Evolutionary conservation across 257 asterid genomes (phyloP).

Genomic region (Echites panduratus): DNA sequence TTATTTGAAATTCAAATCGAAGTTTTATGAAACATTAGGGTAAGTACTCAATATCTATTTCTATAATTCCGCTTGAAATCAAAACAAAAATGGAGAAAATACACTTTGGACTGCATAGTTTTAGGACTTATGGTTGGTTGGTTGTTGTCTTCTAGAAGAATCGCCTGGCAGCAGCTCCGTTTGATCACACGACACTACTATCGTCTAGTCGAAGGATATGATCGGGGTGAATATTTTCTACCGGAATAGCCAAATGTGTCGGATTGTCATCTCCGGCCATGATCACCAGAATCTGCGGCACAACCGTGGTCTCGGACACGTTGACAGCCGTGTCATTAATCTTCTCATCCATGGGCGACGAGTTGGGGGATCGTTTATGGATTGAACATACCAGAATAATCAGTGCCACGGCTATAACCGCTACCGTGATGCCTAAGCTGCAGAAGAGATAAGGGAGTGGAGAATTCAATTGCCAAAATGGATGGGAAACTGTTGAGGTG

Average conservation of each 20-base stretch:
- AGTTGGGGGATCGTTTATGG: not conserved
- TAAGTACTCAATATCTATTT: not conserved
- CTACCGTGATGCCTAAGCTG: constrained; percentile 41
- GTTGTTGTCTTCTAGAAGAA: not conserved
- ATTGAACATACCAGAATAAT: constrained; percentile 53
- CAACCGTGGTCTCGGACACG: constrained; percentile 10
- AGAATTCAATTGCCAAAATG: constrained; percentile 57
- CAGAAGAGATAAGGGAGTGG: constrained; percentile 72
- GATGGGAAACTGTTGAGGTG: not conserved
- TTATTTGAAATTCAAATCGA: not conserved
- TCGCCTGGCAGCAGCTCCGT: no score
- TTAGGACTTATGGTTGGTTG: not conserved
- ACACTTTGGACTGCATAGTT: not conserved
- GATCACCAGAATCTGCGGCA: constrained; percentile 59
- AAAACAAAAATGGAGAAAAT: not conserved
- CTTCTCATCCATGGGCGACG: constrained; percentile 24
- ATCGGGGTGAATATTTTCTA: constrained; percentile 11
- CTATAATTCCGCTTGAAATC: constrained; percentile 8
- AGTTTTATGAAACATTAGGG: not conserved
- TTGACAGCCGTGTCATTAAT: constrained; percentile 13
- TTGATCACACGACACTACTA: no score
- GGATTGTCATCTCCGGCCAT: constrained; percentile 85
- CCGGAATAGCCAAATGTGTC: constrained; percentile 52
- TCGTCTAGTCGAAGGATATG: not conserved
- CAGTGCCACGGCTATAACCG: constrained; percentile 39